A percentile compares a stretch with the other conserved stretches of the same genome.
Conservation (phyloP, 148 eudicot species). For the Salicornia ramosissima region DNA sequence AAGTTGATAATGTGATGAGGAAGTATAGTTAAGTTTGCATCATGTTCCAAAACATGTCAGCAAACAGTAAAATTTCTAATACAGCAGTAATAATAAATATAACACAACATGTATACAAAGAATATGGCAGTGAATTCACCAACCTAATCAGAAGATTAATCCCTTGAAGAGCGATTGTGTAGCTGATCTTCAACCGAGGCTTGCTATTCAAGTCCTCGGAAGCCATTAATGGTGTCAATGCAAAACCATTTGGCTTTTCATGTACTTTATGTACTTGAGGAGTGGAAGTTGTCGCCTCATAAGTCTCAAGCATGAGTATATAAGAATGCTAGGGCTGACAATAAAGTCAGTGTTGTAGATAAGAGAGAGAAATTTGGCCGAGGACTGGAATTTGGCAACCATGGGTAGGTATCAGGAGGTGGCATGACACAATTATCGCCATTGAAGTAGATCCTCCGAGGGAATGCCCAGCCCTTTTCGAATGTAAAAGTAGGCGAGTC, state of each 20-base stretch:
- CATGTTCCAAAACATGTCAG: background rate
- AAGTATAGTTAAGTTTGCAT: background rate
- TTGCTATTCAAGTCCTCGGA: slow-evolving; percentile 5
- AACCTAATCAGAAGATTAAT: slow-evolving; percentile 18
- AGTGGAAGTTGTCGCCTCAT: background rate
- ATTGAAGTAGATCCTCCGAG: slow-evolving; percentile 56
- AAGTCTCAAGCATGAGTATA: slow-evolving; percentile 24
- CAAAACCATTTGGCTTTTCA: background rate
- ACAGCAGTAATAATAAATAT: slow-evolving; percentile 4
- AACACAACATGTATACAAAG: background rate
- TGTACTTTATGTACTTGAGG: background rate
- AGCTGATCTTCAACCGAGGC: slow-evolving; percentile 23
- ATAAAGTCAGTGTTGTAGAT: slow-evolving; percentile 22
- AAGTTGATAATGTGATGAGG: background rate
- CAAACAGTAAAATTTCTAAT: background rate
- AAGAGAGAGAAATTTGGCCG: slow-evolving; percentile 19
- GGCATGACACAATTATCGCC: slow-evolving; percentile 78
- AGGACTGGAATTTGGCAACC: slow-evolving; percentile 44
- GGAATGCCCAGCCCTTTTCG: slow-evolving; percentile 66
- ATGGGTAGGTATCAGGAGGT: slow-evolving; percentile 59
- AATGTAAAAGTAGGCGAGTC: slow-evolving; percentile 50
- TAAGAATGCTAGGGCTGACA: slow-evolving; percentile 24
- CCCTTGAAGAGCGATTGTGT: background rate
- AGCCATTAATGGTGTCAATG: slow-evolving; percentile 7
- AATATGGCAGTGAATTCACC: slow-evolving; percentile 22